Evolutionary conservation across 805 yeast species (phyloP), one percentile per base, ranked within the genome.

Genomic region (Dipodascus albidus): DNA sequence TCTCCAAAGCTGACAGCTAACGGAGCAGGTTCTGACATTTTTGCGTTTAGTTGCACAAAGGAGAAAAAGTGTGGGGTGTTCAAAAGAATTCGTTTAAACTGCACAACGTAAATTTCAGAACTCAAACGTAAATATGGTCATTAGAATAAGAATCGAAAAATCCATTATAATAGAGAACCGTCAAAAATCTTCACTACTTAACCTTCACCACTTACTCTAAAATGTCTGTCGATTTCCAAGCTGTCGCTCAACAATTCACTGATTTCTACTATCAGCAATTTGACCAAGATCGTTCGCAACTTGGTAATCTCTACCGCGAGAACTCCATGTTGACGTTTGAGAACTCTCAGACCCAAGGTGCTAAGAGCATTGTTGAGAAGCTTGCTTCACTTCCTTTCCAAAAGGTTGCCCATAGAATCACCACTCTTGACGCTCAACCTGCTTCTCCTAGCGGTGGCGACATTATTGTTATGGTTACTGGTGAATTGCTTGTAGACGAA

Each of bases 321-420:
- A 90, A 87, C 69, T 89, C 97, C 24, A 93, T 93, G 99, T 77
- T 93, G 72, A 93, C 99, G 50, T 93, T 93, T 64, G 99, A 93
- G 74, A 83, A 90, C 53, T 76, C 89, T 55, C 97, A 91, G 76
- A 77, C 86, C 60, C 99, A 91, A 75, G 99, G 99, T 61, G 87
- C 95, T 55, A 83, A 84, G 74, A 84, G 76, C 64, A 93, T 93
- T 65, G 89, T 93, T 58, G 98, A 93, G 74, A 91, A 93, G 70
- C 80, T 93, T 60, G 82, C 81, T 23, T 79, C 89, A 41, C 78
- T 93, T 64, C 96, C 96, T 52, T 93, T 93, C 78, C 84, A 79
- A 68, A 89, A 89, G 73, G 97, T 93, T 54, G 84, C 80, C 51
- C 99, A 93, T 76, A 80, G 95, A 74, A 85, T 93, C 67, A 83